Conservation (phyloP, 371 early-diverging fungal genomes). For the Chytridium lagenaria region DNA sequence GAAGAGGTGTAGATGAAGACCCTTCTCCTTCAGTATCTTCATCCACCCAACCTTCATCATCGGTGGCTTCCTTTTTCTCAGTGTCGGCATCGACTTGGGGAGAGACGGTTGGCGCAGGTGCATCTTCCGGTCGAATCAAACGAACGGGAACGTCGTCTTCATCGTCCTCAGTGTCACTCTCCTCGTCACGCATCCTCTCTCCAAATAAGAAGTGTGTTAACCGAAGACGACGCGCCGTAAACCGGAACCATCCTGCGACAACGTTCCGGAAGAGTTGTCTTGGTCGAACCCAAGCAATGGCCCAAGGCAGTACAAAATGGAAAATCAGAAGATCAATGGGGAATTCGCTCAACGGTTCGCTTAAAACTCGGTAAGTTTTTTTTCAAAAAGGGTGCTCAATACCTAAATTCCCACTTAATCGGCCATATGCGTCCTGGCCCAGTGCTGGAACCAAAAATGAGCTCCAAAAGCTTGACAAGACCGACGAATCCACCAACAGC, state of each 20-base stretch:
- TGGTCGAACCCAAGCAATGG: slow-evolving; percentile 60
- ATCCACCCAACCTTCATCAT: not conserved
- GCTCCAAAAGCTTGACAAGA: slow-evolving; percentile 27
- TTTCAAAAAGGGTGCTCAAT: too few species aligned
- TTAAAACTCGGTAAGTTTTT: slow-evolving; percentile 33
- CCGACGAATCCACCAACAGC: slow-evolving; percentile 65
- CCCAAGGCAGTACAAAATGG: slow-evolving; percentile 71
- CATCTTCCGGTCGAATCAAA: not conserved
- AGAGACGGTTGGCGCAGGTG: not conserved
- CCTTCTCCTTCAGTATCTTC: slow-evolving; percentile 1
- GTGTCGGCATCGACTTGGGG: slow-evolving; percentile 9
- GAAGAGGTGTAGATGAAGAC: not conserved
- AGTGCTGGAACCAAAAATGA: slow-evolving; percentile 22
- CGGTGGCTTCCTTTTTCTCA: slow-evolving; percentile 12
- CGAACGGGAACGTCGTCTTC: slow-evolving; percentile 30
- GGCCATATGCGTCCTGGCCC: slow-evolving; percentile 47
- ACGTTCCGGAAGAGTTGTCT: slow-evolving; percentile 43
- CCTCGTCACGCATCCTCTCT: slow-evolving; percentile 68
- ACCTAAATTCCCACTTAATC: slow-evolving; percentile 59
- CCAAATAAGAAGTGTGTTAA: slow-evolving; percentile 86
- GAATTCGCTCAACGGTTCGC: slow-evolving; percentile 71
- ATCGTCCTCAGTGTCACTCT: slow-evolving; percentile 48
- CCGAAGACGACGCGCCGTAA: slow-evolving; percentile 65
- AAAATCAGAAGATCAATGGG: slow-evolving; percentile 78
- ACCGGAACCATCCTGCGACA: slow-evolving; percentile 67